Conservation (phyloP, 2,329 filamentous ascomycete species). For the Didymella arachidicola region DNA sequence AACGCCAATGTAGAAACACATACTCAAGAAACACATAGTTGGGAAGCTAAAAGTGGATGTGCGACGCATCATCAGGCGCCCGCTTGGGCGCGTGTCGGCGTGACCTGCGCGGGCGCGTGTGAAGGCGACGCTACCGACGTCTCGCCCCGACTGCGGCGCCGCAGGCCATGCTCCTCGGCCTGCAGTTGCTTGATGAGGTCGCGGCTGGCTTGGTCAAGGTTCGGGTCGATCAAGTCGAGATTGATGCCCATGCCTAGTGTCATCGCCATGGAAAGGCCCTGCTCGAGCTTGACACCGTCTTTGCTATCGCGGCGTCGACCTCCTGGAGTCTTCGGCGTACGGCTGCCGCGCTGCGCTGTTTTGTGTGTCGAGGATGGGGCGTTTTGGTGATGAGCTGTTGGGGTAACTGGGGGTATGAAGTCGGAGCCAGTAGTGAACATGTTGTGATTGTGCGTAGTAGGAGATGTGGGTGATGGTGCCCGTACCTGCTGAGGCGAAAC, state of each 20-base stretch:
- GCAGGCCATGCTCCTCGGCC: constrained; percentile 41
- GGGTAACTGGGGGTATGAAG: constrained; percentile 31
- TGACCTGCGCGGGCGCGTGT: constrained; percentile 12
- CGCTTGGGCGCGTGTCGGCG: constrained; percentile 10
- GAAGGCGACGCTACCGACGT: constrained; percentile 8
- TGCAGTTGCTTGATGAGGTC: constrained; percentile 44
- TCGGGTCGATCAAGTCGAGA: constrained; percentile 34
- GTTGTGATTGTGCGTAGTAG: constrained; percentile 30
- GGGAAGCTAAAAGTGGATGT: not conserved
- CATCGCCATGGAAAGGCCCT: constrained; percentile 26
- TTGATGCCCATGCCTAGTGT: constrained; percentile 29
- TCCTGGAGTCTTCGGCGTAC: constrained; percentile 41
- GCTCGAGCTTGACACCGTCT: constrained; percentile 41
- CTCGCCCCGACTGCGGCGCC: constrained; percentile 34
- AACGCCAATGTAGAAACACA: constrained; percentile 8
- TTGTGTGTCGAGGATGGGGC: constrained; percentile 29
- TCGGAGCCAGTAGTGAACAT: constrained; percentile 36
- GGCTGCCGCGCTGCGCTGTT: constrained; percentile 34
- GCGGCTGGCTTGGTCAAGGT: constrained; percentile 37
- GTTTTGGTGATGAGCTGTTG: constrained; percentile 11
- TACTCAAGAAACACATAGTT: not conserved
- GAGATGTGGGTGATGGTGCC: constrained; percentile 27
- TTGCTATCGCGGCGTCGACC: constrained; percentile 34
- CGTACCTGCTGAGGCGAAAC: constrained; percentile 31
- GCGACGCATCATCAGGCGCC: not conserved